Base-by-base conservation (phyloP, 1,139 yeast genomes). In the Sugiyamaella japonica region DNA sequence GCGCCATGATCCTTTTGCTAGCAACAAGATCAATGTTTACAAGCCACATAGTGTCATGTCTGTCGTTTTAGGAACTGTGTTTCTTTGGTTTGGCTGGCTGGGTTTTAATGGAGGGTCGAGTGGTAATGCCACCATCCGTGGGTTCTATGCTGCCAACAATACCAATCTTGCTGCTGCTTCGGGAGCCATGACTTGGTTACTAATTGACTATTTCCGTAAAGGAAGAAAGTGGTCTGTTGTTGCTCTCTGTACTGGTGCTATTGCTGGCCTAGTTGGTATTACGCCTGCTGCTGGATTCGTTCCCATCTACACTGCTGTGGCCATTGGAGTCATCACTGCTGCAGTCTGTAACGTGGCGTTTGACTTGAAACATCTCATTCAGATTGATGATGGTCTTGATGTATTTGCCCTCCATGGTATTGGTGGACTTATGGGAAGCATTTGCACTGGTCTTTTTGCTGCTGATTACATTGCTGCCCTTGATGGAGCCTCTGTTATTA, bases 31-130 rank as follows among this genome's bases (percentile, higher is more conserved):
- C 63, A 79, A 87, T 62, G 85, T 85, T 70, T 89, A 89, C 76
- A 88, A 85, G 74, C 97, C 98, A 34, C 97, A 91, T 71, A 60
- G 54, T 34, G 61, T 60, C 34, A 80, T 95, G 9, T 83, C 90
- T 50, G 89, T 89, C 57, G 97, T 90, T n/a, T 76, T 91, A 59
- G 99, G 98, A 55, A 90, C 97, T 23, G 85, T 89, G 4, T 88
- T 93, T 76, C 81, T 91, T 66, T 91, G 97, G 97, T 89, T 91
- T 66, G 98, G 98, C 46, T 91, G 99, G 98, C 89, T 88, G 67
- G 97, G 97, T 51, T 91, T 91, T 82, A 91, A 93, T 78, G 97
- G 97, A 72, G 97, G 98, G 64, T 89, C 97, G 48, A 87, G 97
- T 54, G 97, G 96, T 71, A 86, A 88, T 70, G 86, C 96, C 40